Evolutionary conservation across 176 grass and related monocot genomes (phyloP).

Genomic region (Otatea glauca): DNA sequence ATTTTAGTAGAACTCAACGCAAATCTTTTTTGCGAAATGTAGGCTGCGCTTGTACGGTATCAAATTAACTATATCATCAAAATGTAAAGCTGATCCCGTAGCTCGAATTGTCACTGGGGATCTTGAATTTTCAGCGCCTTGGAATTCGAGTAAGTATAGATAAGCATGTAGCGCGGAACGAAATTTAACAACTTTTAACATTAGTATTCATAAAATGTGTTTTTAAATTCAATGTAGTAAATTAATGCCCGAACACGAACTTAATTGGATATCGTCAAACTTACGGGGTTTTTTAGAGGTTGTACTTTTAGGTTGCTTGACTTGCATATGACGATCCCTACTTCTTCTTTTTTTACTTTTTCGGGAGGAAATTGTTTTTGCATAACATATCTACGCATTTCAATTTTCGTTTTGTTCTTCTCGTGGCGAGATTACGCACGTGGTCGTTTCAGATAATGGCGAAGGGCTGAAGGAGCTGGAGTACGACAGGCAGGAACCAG

Average conservation of each 20-base stretch:
- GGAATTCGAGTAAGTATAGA: background rate
- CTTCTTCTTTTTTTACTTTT: background rate
- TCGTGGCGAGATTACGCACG: background rate
- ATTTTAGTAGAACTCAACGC: background rate
- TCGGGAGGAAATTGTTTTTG: background rate
- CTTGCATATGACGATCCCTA: background rate
- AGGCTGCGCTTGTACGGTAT: background rate
- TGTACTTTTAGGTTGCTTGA: background rate
- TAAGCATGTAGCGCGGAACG: background rate
- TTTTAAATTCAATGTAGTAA: background rate
- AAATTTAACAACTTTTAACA: background rate
- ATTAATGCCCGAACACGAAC: background rate
- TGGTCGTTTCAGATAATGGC: conserved; percentile 35
- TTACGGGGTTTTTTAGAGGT: background rate
- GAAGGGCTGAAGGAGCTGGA: conserved; percentile 34
- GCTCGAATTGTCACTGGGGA: background rate
- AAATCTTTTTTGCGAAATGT: background rate
- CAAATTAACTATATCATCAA: background rate
- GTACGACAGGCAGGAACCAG: conserved; percentile 18
- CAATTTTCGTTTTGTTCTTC: background rate
- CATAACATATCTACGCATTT: background rate
- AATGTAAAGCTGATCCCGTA: background rate
- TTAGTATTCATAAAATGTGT: background rate
- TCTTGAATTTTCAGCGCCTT: background rate
- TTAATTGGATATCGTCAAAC: too few species aligned